Base-by-base conservation (phyloP, 176 grass and related monocot genomes). In the Aechmea fasciata region DNA sequence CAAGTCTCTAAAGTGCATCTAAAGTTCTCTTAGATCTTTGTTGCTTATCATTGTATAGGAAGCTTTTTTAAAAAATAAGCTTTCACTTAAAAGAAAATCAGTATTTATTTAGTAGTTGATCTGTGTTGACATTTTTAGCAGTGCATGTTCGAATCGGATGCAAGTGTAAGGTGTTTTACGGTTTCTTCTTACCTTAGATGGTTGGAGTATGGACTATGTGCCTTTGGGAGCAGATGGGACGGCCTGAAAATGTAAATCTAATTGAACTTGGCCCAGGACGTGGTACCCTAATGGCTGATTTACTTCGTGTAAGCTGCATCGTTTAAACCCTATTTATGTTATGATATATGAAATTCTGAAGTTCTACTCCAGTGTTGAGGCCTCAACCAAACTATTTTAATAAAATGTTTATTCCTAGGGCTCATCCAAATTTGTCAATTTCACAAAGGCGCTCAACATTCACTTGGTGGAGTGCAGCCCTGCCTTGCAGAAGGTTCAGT, bases 381-480 rank as follows among this genome's bases (percentile, higher is more conserved):
- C 7, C 4, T 17, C 19, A 28, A 28, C 13, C 17, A 10, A 28
- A 11, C 25, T 26, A 28, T 6, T 5, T 26, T n/a, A 33, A 11
- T 28, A 49, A 50, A 23, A 19, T 24, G 15, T 18, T 19, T 49
- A 18, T 49, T 68, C 33, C 26, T 14, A 97, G 94, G 89, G 86
- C 15, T 90, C 89, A 66, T 82, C 86, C 47, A 87, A 97, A 57
- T 87, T 92, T 85, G 69, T 68, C 57, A 79, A 83, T 47, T 97
- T 97, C 74, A 85, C 79, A 17, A 90, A 83, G 77, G 77, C 86
- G 61, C 86, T 92, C 59, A 74, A 87, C 64, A 87, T 97, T 78
- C 81, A 97, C 84, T 77, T 97, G 79, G 93, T 97, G 13, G 93
- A 97, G 75, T 97, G 86, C 69, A 97, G 89, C 28, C 89, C 86